Evolutionary conservation across 2,329 filamentous ascomycete species (phyloP).

Genomic region (Fonsecaea pugnacius): DNA sequence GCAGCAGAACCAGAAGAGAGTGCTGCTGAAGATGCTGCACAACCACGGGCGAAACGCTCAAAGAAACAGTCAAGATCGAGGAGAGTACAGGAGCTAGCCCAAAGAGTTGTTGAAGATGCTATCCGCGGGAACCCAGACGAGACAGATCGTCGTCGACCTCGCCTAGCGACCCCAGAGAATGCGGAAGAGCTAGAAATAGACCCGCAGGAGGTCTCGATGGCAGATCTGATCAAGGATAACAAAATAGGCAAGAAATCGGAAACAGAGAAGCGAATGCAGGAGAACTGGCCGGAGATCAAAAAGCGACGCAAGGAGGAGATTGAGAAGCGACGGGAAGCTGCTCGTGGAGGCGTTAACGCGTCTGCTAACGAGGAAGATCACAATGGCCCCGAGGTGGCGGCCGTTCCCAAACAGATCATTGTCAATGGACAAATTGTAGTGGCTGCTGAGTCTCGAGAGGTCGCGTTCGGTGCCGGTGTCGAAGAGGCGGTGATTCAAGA

Average conservation of each 20-base stretch:
- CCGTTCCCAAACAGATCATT: conserved; percentile 56
- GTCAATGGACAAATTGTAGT: conserved; percentile 63
- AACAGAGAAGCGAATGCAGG: conserved; percentile 62
- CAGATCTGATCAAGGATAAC: conserved; percentile 59
- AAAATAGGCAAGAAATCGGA: conserved; percentile 61
- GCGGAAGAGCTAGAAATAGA: conserved; percentile 58
- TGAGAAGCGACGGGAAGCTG: conserved; percentile 40
- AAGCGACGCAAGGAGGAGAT: conserved; percentile 47
- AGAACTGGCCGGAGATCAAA: conserved; percentile 61
- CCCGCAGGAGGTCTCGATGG: conserved; percentile 61
- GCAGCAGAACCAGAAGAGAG: conserved; percentile 12
- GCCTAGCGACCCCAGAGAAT: conserved; percentile 46
- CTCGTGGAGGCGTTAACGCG: conserved; percentile 25
- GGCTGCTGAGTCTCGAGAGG: conserved; percentile 56
- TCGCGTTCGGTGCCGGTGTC: conserved; percentile 61
- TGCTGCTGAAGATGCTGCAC: background rate
- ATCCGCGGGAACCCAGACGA: conserved; percentile 5
- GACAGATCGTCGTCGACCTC: conserved; percentile 19
- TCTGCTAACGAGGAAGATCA: conserved; percentile 25
- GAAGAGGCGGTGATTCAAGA: conserved; percentile 50
- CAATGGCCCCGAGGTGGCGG: conserved; percentile 1
- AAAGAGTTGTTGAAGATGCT: conserved; percentile 28
- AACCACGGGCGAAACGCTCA: background rate
- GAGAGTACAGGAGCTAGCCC: conserved; percentile 21
- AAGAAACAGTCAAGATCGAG: conserved; percentile 20